These are phyloP conservation scores for Terfezia boudieri DNA, from an alignment of 495 filamentous ascomycete species.

Conservation along the genomic window DNA sequence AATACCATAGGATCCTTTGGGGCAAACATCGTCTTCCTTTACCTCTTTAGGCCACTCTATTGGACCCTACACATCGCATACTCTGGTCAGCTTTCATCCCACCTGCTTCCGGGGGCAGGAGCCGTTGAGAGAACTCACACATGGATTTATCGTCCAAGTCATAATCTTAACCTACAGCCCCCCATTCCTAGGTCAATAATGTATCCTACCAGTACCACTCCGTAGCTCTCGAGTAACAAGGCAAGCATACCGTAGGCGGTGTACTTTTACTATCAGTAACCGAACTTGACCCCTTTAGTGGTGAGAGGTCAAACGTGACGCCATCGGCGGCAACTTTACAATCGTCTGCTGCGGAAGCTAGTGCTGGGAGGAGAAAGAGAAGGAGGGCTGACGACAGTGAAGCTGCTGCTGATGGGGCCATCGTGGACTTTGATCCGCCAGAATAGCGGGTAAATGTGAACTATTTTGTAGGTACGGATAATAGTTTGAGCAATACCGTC, in stretches of 20 bases:
- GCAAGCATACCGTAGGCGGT: slow-evolving; percentile 20
- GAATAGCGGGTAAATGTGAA: not conserved
- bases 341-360: slow-evolving; percentile 8
- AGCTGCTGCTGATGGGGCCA: not conserved
- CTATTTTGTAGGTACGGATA: not conserved
- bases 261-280: slow-evolving; percentile 34
- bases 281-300: slow-evolving; percentile 54
- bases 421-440: not conserved
- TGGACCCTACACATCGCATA: slow-evolving; percentile 14
- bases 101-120: not conserved
- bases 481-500: not conserved
- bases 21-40: slow-evolving; percentile 31
- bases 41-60: slow-evolving; percentile 32
- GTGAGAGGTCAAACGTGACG: slow-evolving; percentile 35
- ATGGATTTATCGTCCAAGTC: slow-evolving; percentile 79
- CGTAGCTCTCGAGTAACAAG: slow-evolving; percentile 2
- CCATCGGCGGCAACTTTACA: slow-evolving; percentile 1
- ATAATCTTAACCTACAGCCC: slow-evolving; percentile 33
- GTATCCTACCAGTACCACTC: not conserved
- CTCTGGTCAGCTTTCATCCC: not conserved
- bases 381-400: not conserved
- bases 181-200: not conserved
- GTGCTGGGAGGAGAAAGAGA: not conserved
- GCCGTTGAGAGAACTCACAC: slow-evolving; percentile 16
- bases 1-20: slow-evolving; percentile 36